Conservation (phyloP, 495 filamentous ascomycete genomes). For the Xylaria telfairii region DNA sequence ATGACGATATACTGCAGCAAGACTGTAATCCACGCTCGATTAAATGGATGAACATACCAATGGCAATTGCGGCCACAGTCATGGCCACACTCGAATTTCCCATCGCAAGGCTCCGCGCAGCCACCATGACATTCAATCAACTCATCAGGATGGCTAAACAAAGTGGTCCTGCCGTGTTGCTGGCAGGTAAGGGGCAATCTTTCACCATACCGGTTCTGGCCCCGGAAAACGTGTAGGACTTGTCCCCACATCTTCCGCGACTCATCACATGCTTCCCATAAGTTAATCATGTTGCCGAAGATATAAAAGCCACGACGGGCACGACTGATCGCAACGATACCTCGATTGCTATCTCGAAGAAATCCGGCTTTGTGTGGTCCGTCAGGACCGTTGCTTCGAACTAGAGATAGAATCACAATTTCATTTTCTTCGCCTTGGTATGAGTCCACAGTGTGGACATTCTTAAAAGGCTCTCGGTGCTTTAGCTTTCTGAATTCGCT, state of each 20-base stretch:
- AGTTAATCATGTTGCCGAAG: conserved; percentile 74
- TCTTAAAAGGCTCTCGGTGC: conserved; percentile 58
- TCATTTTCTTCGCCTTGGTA: conserved; percentile 97
- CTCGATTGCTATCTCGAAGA: conserved; percentile 73
- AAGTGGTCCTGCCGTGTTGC: conserved; percentile 42
- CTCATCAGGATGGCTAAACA: conserved; percentile 54
- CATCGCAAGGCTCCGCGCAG: conserved; percentile 59
- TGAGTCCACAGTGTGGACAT: conserved; percentile 85
- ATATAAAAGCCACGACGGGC: conserved; percentile 86
- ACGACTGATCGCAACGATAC: conserved; percentile 88
- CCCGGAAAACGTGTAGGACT: conserved; percentile 42
- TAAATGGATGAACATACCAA: conserved; percentile 39
- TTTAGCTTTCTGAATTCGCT: conserved; percentile 55
- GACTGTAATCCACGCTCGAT: neutral
- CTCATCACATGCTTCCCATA: conserved; percentile 46
- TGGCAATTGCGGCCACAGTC: conserved; percentile 53
- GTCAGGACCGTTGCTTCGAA: conserved; percentile 61
- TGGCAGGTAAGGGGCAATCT: conserved; percentile 50
- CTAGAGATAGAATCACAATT: conserved; percentile 81
- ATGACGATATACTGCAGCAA: conserved; percentile 7
- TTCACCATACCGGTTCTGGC: conserved; percentile 33
- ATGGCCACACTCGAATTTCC: conserved; percentile 50
- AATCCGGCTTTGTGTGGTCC: conserved; percentile 60
- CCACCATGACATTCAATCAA: conserved; percentile 64
- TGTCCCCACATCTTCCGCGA: conserved; percentile 49